Base-by-base conservation (phyloP, 2,329 filamentous ascomycete species). In the Xylariaceae sp. region DNA sequence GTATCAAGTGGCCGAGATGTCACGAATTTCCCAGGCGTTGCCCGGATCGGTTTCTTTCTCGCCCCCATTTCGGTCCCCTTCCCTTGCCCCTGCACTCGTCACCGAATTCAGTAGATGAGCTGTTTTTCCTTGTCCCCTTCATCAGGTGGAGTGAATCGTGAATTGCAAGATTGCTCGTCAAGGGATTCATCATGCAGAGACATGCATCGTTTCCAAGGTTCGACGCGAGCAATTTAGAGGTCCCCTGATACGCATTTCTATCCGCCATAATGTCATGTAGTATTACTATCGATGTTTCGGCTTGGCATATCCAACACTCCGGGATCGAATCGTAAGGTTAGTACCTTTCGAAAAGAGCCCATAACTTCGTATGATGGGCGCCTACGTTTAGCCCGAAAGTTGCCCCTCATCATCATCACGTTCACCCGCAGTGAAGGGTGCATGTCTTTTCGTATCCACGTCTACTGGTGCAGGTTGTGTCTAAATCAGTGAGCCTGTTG, bases 301-400 rank as follows among this genome's bases (percentile, higher is more conserved):
- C 47, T 26, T 35, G 48, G 35, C 30, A 35, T 33, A 55, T 55
- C 51, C 55, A 50, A 47, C 41, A 42, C 46, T 35, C 42, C 51
- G 51, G 55, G 42, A 51, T 55, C 47, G 43, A 36, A n/a, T n/a
- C n/a, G n/a, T n/a, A n/a, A n/a, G n/a, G n/a, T n/a, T n/a, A n/a
- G n/a, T n/a, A n/a, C n/a, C n/a, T n/a, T n/a, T n/a, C n/a, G n/a
- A n/a, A n/a, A n/a, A n/a, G n/a, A n/a, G n/a, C n/a, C 50, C 50
- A 51, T 39, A 27, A 42, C 51, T 54, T 50, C 36, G 45, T 50
- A 42, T 39, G 15, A 43, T 54, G 36, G 33, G 53, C 53, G 45
- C 40, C 45, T 50, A 54, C 54, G 50, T 57, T 45, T 50, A 58
- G 51, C 55, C 51, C 47, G 46, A 55, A 27, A n/a, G 45, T 50